Conservation (phyloP, 192 early-diverging fungal genomes). For the Powellomyces hirtus region DNA sequence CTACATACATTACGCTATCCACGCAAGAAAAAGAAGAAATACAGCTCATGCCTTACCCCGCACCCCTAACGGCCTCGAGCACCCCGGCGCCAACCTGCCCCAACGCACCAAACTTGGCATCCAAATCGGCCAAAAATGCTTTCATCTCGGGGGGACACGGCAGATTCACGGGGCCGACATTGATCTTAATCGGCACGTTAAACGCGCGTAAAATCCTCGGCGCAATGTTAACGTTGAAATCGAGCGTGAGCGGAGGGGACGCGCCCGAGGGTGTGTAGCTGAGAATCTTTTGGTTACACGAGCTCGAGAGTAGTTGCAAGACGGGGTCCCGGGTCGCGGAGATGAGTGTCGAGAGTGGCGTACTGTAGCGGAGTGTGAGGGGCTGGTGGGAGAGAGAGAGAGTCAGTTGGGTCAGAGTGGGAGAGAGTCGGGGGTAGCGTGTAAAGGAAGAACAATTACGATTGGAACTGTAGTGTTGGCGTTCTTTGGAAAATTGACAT, state of each 20-base stretch:
- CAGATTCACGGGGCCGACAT: constrained; percentile 1
- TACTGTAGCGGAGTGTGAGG: not conserved
- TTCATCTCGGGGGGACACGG: constrained; percentile 18
- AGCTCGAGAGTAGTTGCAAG: constrained; percentile 9
- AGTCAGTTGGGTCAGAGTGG: too few species aligned
- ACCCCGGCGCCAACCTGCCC: too few species aligned
- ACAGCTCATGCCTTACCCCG: too few species aligned
- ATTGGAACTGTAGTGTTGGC: constrained; percentile 18
- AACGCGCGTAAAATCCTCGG: constrained; percentile 1
- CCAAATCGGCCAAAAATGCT: not conserved
- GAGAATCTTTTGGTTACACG: constrained; percentile 9
- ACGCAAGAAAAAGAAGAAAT: too few species aligned
- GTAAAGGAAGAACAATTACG: constrained; percentile 5
- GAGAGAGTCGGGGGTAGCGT: too few species aligned
- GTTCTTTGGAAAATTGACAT: constrained; percentile 11
- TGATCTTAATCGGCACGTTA: not conserved
- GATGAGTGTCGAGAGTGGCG: constrained; percentile 3
- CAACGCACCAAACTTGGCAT: not conserved
- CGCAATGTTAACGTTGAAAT: constrained; percentile 8
- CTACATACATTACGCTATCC: too few species aligned
- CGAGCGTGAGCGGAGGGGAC: not conserved
- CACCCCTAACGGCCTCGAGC: too few species aligned
- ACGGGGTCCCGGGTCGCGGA: not conserved
- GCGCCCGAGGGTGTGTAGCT: not conserved
- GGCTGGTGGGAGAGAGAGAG: too few species aligned